phyloP scores from a whole-genome alignment of 2,329 filamentous ascomycete species.

The Aspergillus chevalieri region DNA sequence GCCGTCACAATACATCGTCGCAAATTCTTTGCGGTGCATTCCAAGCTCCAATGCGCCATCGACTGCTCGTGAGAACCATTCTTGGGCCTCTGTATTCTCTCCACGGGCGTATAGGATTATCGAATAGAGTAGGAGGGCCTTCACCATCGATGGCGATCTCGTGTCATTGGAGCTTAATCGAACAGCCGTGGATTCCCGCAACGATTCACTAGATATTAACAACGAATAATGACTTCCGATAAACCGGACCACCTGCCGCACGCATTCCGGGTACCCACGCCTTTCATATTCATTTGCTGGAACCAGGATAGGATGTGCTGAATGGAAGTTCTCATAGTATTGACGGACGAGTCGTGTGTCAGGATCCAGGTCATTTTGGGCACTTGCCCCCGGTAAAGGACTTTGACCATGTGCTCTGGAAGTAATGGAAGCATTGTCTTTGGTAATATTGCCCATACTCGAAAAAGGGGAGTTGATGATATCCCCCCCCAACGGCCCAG shows the following conservation, averaged over 20 bases:
- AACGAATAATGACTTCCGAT: conserved; percentile 48
- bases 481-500: neutral
- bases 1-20: conserved; percentile 34
- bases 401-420: neutral
- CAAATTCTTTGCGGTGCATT: conserved; percentile 63
- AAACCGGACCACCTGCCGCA: conserved; percentile 47
- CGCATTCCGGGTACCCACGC: conserved; percentile 38
- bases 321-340: conserved; percentile 50
- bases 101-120: conserved; percentile 30
- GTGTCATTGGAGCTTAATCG: conserved; percentile 18
- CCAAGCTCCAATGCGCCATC: conserved; percentile 66
- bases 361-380: neutral
- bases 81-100: conserved; percentile 28
- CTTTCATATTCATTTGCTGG: conserved; percentile 37
- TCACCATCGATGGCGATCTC: conserved; percentile 30
- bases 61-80: conserved; percentile 56
- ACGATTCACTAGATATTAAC: conserved; percentile 15
- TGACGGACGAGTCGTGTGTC: conserved; percentile 34
- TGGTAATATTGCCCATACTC: neutral
- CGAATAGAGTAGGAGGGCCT: conserved; percentile 32
- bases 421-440: neutral
- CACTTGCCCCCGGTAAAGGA: neutral
- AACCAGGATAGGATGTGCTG: conserved; percentile 50
- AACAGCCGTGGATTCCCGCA: conserved; percentile 21
- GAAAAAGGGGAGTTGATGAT: neutral